Evolutionary conservation across 2,329 filamentous ascomycete species (phyloP).

Genomic region (Claviceps pazoutovae): DNA sequence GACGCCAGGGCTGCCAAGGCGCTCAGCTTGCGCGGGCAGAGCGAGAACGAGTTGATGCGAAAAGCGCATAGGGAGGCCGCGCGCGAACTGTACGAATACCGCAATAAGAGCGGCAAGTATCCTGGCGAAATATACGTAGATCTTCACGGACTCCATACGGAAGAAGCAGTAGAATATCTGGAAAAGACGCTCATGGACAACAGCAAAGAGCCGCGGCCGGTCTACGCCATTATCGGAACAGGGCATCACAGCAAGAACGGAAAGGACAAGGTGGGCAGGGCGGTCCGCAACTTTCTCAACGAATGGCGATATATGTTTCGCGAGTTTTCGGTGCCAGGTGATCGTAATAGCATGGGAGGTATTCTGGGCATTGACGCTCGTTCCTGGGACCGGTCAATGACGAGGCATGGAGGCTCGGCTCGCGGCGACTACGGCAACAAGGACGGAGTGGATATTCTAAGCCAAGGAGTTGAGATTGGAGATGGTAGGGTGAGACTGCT

Average conservation of each 20-base stretch:
- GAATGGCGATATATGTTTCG: constrained; percentile 94
- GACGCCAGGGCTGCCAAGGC: constrained; percentile 93
- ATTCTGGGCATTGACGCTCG: constrained; percentile 54
- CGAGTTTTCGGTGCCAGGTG: constrained; percentile 93
- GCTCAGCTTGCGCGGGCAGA: constrained; percentile 82
- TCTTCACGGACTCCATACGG: constrained; percentile 93
- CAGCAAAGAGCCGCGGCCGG: constrained; percentile 52
- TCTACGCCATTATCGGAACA: constrained; percentile 94
- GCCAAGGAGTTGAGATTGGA: constrained; percentile 30
- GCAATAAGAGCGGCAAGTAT: constrained; percentile 54
- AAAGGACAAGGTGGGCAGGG: constrained; percentile 96
- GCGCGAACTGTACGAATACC: constrained; percentile 80
- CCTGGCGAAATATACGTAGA: constrained; percentile 76
- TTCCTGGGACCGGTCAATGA: constrained; percentile 50
- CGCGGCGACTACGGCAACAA: constrained; percentile 22
- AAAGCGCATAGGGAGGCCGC: constrained; percentile 94
- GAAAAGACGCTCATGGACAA: constrained; percentile 80
- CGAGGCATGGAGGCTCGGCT: constrained; percentile 26
- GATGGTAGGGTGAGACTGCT: constrained; percentile 51
- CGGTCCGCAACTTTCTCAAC: constrained; percentile 77
- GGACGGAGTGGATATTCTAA: constrained; percentile 41
- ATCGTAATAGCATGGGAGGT: constrained; percentile 69
- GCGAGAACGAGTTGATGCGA: constrained; percentile 93
- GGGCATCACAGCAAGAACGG: constrained; percentile 97
- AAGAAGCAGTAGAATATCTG: constrained; percentile 90